These are phyloP conservation scores for Hyaloscypha finlandica DNA, from an alignment of 495 filamentous ascomycete species.

Conservation along the genomic window DNA sequence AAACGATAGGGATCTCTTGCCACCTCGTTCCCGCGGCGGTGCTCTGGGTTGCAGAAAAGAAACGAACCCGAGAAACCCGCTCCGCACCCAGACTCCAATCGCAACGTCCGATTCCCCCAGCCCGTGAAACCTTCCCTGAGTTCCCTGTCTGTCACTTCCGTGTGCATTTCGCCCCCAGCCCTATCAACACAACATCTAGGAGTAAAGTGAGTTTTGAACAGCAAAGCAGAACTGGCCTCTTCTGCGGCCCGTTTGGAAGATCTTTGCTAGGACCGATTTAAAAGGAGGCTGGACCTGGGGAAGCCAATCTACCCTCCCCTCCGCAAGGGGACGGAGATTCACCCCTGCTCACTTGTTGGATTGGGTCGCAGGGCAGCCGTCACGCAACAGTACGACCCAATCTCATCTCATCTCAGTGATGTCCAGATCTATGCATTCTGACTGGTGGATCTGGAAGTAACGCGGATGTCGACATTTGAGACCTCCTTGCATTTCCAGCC, in stretches of 20 bases:
- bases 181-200: too few relatives aligned
- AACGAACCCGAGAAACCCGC: neutral
- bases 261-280: too few relatives aligned
- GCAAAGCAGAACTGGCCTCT: too few relatives aligned
- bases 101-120: neutral
- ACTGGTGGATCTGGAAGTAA: neutral
- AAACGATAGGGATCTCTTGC: too few relatives aligned
- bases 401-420: neutral
- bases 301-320: too few relatives aligned
- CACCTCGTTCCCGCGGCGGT: neutral
- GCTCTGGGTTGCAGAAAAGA: neutral
- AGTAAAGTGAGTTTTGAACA: too few relatives aligned
- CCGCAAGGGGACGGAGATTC: too few relatives aligned
- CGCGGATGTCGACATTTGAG: conserved; percentile 1
- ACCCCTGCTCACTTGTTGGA: neutral
- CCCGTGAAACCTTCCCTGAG: neutral
- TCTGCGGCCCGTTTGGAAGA: too few relatives aligned
- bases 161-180: too few relatives aligned
- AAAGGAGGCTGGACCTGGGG: neutral
- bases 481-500: neutral
- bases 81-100: neutral
- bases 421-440: neutral
- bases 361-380: neutral
- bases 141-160: neutral
- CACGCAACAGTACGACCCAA: neutral